Evolutionary conservation across 1,284 basidiomycete genomes (phyloP).

Genomic region (Tilletia indica): DNA sequence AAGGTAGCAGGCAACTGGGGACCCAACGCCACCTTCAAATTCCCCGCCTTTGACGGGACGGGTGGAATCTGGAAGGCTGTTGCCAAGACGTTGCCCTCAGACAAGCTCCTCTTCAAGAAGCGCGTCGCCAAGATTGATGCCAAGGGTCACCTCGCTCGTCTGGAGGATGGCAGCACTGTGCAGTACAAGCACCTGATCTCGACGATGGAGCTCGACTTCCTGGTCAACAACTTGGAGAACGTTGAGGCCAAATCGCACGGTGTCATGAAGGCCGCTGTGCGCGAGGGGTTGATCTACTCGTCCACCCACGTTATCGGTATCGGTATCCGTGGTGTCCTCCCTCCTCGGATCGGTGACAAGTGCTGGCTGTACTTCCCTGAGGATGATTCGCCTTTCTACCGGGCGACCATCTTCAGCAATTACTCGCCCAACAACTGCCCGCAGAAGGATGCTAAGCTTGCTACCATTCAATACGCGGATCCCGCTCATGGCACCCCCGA

Average conservation of each 20-base stretch:
- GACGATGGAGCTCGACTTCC: slow-evolving; percentile 60
- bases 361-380: slow-evolving; percentile 61
- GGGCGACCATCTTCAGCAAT: slow-evolving; percentile 63
- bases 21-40: slow-evolving; percentile 63
- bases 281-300: slow-evolving; percentile 59
- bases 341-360: slow-evolving; percentile 62
- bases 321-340: slow-evolving; percentile 60
- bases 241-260: slow-evolving; percentile 55
- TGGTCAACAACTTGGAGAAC: slow-evolving; percentile 55
- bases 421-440: slow-evolving; percentile 62
- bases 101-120: slow-evolving; percentile 57
- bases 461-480: slow-evolving; percentile 60
- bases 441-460: slow-evolving; percentile 55
- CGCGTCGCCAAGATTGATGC: slow-evolving; percentile 58
- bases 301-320: slow-evolving; percentile 62
- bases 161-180: slow-evolving; percentile 58
- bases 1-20: slow-evolving; percentile 62
- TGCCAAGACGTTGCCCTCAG: slow-evolving; percentile 58
- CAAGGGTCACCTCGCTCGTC: slow-evolving; percentile 56
- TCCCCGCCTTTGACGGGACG: slow-evolving; percentile 61
- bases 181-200: slow-evolving; percentile 60
- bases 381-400: slow-evolving; percentile 62
- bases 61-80: slow-evolving; percentile 64
- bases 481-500: slow-evolving; percentile 56
- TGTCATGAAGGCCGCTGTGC: slow-evolving; percentile 56